Conservation (phyloP, 2,329 filamentous ascomycete species). For the Colletotrichum sp. region DNA sequence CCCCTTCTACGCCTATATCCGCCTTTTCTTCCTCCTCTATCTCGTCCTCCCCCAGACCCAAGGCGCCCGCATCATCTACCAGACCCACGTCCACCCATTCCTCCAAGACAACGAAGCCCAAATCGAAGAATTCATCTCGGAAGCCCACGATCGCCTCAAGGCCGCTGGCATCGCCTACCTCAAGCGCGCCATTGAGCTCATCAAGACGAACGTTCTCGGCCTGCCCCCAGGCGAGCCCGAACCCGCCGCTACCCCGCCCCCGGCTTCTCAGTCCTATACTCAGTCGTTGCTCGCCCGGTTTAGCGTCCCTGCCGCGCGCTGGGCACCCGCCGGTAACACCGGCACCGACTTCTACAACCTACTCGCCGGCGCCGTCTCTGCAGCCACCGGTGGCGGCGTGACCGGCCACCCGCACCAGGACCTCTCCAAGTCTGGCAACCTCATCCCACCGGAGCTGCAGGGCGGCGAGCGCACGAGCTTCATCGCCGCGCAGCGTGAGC, state of each 20-base stretch:
- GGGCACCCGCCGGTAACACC: slow-evolving; percentile 51
- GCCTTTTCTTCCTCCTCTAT: slow-evolving; percentile 86
- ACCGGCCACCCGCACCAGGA: slow-evolving; percentile 42
- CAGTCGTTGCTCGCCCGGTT: slow-evolving; percentile 86
- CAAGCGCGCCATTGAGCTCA: slow-evolving; percentile 71
- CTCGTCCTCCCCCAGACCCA: slow-evolving; percentile 98
- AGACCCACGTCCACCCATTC: slow-evolving; percentile 85
- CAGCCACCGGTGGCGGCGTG: slow-evolving; percentile 55
- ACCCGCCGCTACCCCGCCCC: slow-evolving; percentile 42
- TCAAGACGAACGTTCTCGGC: slow-evolving; percentile 81
- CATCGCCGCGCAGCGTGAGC: slow-evolving; percentile 80
- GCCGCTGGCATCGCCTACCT: slow-evolving; percentile 78
- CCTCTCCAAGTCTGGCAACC: slow-evolving; percentile 24
- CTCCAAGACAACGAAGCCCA: slow-evolving; percentile 83
- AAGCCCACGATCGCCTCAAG: slow-evolving; percentile 79
- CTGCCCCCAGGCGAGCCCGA: slow-evolving; percentile 62
- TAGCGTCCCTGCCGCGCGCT: slow-evolving; percentile 75
- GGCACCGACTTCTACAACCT: slow-evolving; percentile 77
- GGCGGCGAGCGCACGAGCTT: slow-evolving; percentile 73
- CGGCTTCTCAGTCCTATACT: slow-evolving; percentile 68
- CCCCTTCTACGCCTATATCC: slow-evolving; percentile 92
- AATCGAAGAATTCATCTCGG: slow-evolving; percentile 90
- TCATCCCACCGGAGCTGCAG: slow-evolving; percentile 75
- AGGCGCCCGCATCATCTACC: slow-evolving; percentile 86
- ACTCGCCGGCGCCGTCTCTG: slow-evolving; percentile 75